Percentiles rank a stretch among this genome's conserved stretches.
Evolutionary conservation across 2,329 filamentous ascomycete species (phyloP).

Genomic region (Phialophora verrucosa): DNA sequence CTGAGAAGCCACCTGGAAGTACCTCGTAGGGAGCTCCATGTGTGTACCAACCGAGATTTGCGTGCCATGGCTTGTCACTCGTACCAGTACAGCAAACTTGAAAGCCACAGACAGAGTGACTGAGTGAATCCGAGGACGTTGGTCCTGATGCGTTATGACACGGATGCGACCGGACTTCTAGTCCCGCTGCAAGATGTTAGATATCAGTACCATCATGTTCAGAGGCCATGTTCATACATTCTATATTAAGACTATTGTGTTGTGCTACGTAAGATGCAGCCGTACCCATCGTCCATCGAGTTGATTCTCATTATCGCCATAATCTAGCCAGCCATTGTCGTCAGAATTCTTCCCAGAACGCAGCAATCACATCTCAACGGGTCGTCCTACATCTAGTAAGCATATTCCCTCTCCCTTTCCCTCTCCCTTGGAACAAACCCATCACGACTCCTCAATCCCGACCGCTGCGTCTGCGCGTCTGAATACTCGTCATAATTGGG

Average conservation of each 20-base stretch:
- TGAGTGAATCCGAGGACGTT: too few relatives aligned
- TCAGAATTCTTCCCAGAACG: not conserved
- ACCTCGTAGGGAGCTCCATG: too few relatives aligned
- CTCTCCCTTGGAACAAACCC: slow-evolving; percentile 1
- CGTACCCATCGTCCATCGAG: not conserved
- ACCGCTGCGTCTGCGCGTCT: slow-evolving; percentile 23
- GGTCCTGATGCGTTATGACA: not conserved
- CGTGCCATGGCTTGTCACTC: too few relatives aligned
- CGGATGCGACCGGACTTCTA: not conserved
- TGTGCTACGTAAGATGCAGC: not conserved
- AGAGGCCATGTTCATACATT: slow-evolving; percentile 7
- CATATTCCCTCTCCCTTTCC: slow-evolving; percentile 30
- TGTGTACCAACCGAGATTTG: too few relatives aligned
- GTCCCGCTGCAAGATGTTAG: not conserved
- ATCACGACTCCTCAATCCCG: slow-evolving; percentile 22
- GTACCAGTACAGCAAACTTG: too few relatives aligned
- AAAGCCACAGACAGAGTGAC: too few relatives aligned
- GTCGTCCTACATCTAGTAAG: slow-evolving; percentile 20
- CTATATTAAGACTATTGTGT: not conserved
- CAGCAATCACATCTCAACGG: not conserved
- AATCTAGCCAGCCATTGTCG: slow-evolving; percentile 4
- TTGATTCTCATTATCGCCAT: slow-evolving; percentile 12
- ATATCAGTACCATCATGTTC: not conserved
- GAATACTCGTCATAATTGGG: slow-evolving; percentile 32
- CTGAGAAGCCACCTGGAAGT: too few relatives aligned